These are phyloP conservation scores for Coprinopsis marcescibilis DNA, from an alignment of 768 basidiomycete genomes.

Conservation along the genomic window DNA sequence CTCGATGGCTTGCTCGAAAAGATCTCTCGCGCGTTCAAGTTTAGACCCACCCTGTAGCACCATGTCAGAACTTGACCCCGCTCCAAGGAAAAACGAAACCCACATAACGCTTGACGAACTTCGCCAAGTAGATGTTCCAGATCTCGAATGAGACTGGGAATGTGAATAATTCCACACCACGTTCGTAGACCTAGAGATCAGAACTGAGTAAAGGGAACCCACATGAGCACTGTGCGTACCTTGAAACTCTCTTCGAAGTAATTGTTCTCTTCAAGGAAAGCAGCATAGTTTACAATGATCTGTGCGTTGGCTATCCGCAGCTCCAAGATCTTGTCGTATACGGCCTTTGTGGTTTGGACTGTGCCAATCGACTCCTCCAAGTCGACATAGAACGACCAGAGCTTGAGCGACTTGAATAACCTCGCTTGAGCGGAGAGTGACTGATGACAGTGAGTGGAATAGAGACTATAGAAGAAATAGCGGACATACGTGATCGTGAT, in stretches of 20 bases:
- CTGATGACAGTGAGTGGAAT: slow-evolving; percentile 30
- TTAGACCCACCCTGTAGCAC: slow-evolving; percentile 76
- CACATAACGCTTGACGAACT: slow-evolving; percentile 96
- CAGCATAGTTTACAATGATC: slow-evolving; percentile 93
- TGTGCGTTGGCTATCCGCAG: slow-evolving; percentile 98
- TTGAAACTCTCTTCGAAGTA: slow-evolving; percentile 99
- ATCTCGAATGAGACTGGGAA: slow-evolving; percentile 98
- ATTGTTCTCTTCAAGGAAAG: slow-evolving; percentile 94
- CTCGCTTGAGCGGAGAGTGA: slow-evolving; percentile 80
- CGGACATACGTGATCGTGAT: slow-evolving; percentile 82
- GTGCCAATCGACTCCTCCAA: slow-evolving; percentile 96
- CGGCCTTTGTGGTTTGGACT: slow-evolving; percentile 83
- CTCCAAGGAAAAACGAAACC: slow-evolving; percentile 23
- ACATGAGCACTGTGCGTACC: slow-evolving; percentile 31
- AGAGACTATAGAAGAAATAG: neutral
- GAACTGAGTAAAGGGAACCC: slow-evolving; percentile 10
- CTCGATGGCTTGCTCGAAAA: slow-evolving; percentile 96
- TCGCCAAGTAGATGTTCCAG: slow-evolving; percentile 98
- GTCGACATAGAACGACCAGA: slow-evolving; percentile 99
- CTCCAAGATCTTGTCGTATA: slow-evolving; percentile 95
- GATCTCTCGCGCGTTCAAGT: slow-evolving; percentile 90
- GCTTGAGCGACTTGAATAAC: slow-evolving; percentile 94
- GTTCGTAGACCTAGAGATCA: slow-evolving; percentile 85
- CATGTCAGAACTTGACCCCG: neutral
- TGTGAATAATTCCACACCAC: slow-evolving; percentile 95